Evolutionary conservation across 257 asterid genomes (phyloP).

Genomic region (Sherardia arvensis): DNA sequence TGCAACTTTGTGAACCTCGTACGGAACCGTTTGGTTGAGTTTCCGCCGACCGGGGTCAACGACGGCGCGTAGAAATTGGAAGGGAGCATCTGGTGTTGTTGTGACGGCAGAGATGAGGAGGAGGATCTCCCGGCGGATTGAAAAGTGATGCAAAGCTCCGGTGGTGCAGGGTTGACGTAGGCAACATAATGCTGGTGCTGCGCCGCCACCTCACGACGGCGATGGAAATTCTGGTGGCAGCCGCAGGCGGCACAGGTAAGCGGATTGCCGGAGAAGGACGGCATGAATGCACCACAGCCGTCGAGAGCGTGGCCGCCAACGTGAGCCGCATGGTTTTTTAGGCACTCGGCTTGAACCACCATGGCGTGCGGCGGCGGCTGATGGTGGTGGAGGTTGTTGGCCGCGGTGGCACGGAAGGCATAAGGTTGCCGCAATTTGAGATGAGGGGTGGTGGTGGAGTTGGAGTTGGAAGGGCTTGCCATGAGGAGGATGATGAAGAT

Average conservation of each 20-base stretch:
- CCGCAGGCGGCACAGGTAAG: slow-evolving; percentile 72
- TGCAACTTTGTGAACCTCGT: slow-evolving; percentile 52
- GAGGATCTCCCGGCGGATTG: slow-evolving; percentile 16
- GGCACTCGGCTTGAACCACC: slow-evolving; percentile 41
- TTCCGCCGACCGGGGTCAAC: slow-evolving; percentile 35
- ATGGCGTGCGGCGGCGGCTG: slow-evolving; percentile 14
- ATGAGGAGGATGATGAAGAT: slow-evolving; percentile 30
- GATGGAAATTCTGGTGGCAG: slow-evolving; percentile 89
- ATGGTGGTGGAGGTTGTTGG: slow-evolving; percentile 3
- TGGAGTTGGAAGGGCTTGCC: slow-evolving; percentile 20
- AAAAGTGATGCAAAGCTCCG: slow-evolving; percentile 46
- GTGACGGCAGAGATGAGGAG: slow-evolving; percentile 20
- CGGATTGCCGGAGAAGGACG: slow-evolving; percentile 31
- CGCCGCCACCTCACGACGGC: slow-evolving; percentile 48
- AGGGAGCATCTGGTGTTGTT: slow-evolving; percentile 9
- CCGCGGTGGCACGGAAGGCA: slow-evolving; percentile 10
- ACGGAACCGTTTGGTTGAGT: slow-evolving; percentile 41
- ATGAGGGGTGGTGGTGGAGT: slow-evolving; percentile 27
- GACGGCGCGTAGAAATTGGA: slow-evolving; percentile 32
- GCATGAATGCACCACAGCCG: slow-evolving; percentile 77
- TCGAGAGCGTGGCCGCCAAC: slow-evolving; percentile 75
- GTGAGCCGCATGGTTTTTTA: slow-evolving; percentile 66
- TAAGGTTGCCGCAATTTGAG: slow-evolving; percentile 32
- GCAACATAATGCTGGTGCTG: background rate
- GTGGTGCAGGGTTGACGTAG: slow-evolving; percentile 7